phyloP scores from a whole-genome alignment of 345 rosid genomes.

The Erysimum cheiranthoides region DNA sequence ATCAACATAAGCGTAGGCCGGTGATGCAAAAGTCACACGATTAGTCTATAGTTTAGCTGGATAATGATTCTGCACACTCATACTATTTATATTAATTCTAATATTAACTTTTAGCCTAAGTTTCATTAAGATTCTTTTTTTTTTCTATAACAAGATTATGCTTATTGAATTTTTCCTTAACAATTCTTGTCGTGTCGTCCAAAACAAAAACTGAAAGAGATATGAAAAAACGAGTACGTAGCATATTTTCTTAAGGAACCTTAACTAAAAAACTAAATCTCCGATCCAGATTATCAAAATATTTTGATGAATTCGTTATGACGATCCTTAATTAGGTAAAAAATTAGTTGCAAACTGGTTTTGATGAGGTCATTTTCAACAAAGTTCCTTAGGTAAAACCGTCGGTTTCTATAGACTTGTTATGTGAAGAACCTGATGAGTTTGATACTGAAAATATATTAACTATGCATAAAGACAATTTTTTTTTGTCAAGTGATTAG shows the following conservation, averaged over 20 bases:
- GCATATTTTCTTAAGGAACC: too few species aligned
- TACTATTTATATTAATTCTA: background rate
- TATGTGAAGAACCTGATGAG: background rate
- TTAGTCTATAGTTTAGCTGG: background rate
- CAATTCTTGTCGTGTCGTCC: background rate
- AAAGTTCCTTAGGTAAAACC: background rate
- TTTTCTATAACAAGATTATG: background rate
- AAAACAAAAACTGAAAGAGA: background rate
- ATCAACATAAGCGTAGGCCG: slow-evolving; percentile 14
- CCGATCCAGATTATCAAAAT: background rate
- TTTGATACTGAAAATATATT: too few species aligned
- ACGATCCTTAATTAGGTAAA: background rate
- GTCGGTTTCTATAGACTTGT: background rate
- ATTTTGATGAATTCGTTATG: background rate
- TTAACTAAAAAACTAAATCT: background rate
- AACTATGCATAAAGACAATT: too few species aligned
- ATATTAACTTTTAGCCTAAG: slow-evolving; percentile 16
- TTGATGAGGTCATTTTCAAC: slow-evolving; percentile 5
- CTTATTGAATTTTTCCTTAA: background rate
- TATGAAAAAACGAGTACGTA: too few species aligned
- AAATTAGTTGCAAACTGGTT: background rate
- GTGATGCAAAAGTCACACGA: slow-evolving; percentile 19
- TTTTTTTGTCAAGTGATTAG: too few species aligned
- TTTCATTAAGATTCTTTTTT: background rate
- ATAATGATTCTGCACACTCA: slow-evolving; percentile 16